phyloP scores from a whole-genome alignment of 805 yeast genomes.

The Priceomyces fermenticarens region DNA sequence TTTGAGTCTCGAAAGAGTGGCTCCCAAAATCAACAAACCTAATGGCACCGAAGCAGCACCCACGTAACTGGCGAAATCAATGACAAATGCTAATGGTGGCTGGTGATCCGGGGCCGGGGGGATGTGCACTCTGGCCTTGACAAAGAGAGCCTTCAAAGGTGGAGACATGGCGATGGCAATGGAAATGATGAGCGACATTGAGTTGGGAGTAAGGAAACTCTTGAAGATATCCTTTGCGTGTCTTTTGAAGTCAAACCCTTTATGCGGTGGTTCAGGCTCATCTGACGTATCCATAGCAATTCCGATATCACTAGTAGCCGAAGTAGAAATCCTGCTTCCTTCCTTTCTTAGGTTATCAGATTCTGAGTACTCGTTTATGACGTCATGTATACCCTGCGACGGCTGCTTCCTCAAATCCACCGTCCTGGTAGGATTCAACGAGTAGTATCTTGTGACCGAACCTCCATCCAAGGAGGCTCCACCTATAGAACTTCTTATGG shows the following conservation, averaged over 20 bases:
- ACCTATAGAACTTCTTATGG: not conserved
- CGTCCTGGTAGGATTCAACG: slow-evolving; percentile 17
- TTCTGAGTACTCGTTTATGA: slow-evolving; percentile 47
- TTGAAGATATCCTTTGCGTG: slow-evolving; percentile 21
- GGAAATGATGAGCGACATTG: slow-evolving; percentile 64
- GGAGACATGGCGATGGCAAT: slow-evolving; percentile 79
- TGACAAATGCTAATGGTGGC: slow-evolving; percentile 81
- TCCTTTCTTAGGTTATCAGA: slow-evolving; percentile 29
- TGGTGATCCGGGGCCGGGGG: slow-evolving; percentile 78
- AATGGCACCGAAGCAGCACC: slow-evolving; percentile 89
- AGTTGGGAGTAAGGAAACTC: slow-evolving; percentile 68
- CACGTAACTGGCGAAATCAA: slow-evolving; percentile 76
- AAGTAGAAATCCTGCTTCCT: slow-evolving; percentile 16
- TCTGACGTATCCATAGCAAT: slow-evolving; percentile 6
- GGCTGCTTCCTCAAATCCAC: slow-evolving; percentile 21
- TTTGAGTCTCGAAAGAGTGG: slow-evolving; percentile 76
- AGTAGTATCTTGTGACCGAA: slow-evolving; percentile 9
- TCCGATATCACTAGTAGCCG: slow-evolving; percentile 22
- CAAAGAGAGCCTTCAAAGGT: slow-evolving; percentile 65
- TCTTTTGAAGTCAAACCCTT: slow-evolving; percentile 1
- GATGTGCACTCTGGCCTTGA: slow-evolving; percentile 34
- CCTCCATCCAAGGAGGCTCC: not conserved
- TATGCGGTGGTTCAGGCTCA: not conserved
- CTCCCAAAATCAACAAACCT: slow-evolving; percentile 81
- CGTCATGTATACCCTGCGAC: slow-evolving; percentile 36